These are phyloP conservation scores for Neonectria sp. DNA, from an alignment of 2,329 filamentous ascomycete genomes.

Conservation along the genomic window DNA sequence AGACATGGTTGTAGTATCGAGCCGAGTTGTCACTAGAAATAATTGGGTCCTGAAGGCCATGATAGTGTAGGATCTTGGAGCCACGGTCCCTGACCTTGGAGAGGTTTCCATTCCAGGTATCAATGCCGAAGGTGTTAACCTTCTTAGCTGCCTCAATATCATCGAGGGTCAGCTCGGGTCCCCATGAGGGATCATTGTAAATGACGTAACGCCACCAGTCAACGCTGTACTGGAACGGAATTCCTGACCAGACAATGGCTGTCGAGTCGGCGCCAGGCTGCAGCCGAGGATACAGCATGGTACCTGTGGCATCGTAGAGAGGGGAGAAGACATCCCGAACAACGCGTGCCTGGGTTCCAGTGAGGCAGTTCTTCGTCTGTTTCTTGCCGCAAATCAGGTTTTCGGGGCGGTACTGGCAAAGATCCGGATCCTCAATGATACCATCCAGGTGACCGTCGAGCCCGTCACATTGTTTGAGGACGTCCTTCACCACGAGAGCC, in stretches of 20 bases:
- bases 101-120: slow-evolving; percentile 55
- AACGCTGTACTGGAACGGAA: slow-evolving; percentile 29
- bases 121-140: slow-evolving; percentile 45
- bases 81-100: slow-evolving; percentile 55
- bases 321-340: slow-evolving; percentile 15
- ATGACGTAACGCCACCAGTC: slow-evolving; percentile 32
- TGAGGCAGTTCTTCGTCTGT: slow-evolving; percentile 48
- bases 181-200: slow-evolving; percentile 31
- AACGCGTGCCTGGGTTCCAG: slow-evolving; percentile 19
- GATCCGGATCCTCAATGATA: slow-evolving; percentile 62
- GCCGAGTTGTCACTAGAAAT: slow-evolving; percentile 53
- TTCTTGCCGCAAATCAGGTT: slow-evolving; percentile 60
- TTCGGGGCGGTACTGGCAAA: slow-evolving; percentile 61
- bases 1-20: slow-evolving; percentile 41
- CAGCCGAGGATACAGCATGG: slow-evolving; percentile 41
- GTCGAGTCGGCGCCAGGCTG: slow-evolving; percentile 48
- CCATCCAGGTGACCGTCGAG: slow-evolving; percentile 64
- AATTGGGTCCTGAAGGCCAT: slow-evolving; percentile 59
- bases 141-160: slow-evolving; percentile 54
- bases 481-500: slow-evolving; percentile 58
- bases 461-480: slow-evolving; percentile 64
- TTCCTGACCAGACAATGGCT: slow-evolving; percentile 58
- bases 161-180: slow-evolving; percentile 39
- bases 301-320: slow-evolving; percentile 51
- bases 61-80: slow-evolving; percentile 61